Conservation (phyloP, 2,329 filamentous ascomycete species). For the Fusarium haematococcum region DNA sequence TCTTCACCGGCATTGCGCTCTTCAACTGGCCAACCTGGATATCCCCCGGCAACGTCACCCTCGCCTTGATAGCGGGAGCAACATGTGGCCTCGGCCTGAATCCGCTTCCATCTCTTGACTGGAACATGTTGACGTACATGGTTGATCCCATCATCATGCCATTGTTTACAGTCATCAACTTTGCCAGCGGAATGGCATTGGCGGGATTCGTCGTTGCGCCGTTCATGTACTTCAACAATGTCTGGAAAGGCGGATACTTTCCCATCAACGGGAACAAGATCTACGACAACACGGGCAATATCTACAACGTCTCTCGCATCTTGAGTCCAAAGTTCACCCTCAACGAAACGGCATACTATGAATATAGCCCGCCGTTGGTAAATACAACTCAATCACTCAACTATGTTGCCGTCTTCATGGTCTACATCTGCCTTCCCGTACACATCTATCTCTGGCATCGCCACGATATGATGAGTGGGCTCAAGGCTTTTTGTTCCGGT, state of each 20-base stretch:
- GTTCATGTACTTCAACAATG: constrained; percentile 59
- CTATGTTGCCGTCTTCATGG: constrained; percentile 46
- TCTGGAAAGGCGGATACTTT: constrained; percentile 63
- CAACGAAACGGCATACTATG: constrained; percentile 62
- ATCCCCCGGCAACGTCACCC: constrained; percentile 52
- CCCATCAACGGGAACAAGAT: constrained; percentile 66
- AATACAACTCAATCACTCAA: constrained; percentile 52
- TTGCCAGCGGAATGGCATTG: constrained; percentile 54
- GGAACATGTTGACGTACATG: constrained; percentile 50
- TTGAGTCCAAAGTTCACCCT: constrained; percentile 62
- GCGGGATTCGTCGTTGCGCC: constrained; percentile 65
- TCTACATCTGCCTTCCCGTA: constrained; percentile 45
- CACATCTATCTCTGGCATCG: constrained; percentile 49
- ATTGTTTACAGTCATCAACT: constrained; percentile 47
- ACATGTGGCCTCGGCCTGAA: constrained; percentile 54
- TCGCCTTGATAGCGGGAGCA: constrained; percentile 51
- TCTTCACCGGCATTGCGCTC: constrained; percentile 58
- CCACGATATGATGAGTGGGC: constrained; percentile 43
- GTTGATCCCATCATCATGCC: constrained; percentile 48
- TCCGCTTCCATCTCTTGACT: constrained; percentile 54
- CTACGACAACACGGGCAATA: constrained; percentile 66
- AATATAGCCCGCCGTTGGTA: constrained; percentile 67
- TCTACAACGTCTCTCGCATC: constrained; percentile 65
- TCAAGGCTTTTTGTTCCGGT: constrained; percentile 43
- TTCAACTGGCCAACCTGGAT: constrained; percentile 67